Evolutionary conservation across 345 rosid genomes (phyloP), one percentile per base, ranked within the genome.

Genomic region (Eucalyptus coolabah): DNA sequence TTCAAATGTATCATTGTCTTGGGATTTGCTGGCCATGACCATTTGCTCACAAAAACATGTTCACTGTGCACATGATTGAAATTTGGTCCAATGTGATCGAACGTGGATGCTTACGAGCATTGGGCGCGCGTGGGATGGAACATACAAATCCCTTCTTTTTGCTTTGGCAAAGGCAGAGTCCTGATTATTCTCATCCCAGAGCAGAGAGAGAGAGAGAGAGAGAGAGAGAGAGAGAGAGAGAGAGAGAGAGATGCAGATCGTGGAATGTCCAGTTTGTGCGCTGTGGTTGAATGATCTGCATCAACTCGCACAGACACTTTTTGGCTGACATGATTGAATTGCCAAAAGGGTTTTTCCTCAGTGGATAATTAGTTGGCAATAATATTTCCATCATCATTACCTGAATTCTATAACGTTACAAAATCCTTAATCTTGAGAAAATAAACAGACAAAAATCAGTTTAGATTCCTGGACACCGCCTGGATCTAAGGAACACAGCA

Each of bases 291-390:
- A 92, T 90, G 91, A 92, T 93, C 88, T 51, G 89, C 89, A 87
- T 86, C 91, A 56, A 45, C 88, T 91, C 90, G 85, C 34, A 45
- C 67, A 86, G 80, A 67, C 53, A 93, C 95, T 93, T 95, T 95
- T 92, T 94, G 91, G 88, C 92, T 91, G 97, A 93, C 94, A 92
- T 94, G 95, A 94, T 93, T 93, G 94, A 91, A 88, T 90, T 90
- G 89, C 91, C 90, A 91, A 94, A 91, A 92, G 86, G 88, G 88
- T 26, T 85, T 85, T 90, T 89, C 91, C 92, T 88, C 90, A 92
- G 97, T 95, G 97, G 96, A 93, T 93, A 92, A 92, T 94, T 93
- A 92, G 96, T 89, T 94, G 97, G 93, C 96, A 95, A 95, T 94
- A 88, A 93, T 94, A 93, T 93, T 91, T 88, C 50, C 87, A 92